Evolutionary conservation across 352 stramenopile genomes (phyloP).

Genomic region (Phytophthora tubulina): DNA sequence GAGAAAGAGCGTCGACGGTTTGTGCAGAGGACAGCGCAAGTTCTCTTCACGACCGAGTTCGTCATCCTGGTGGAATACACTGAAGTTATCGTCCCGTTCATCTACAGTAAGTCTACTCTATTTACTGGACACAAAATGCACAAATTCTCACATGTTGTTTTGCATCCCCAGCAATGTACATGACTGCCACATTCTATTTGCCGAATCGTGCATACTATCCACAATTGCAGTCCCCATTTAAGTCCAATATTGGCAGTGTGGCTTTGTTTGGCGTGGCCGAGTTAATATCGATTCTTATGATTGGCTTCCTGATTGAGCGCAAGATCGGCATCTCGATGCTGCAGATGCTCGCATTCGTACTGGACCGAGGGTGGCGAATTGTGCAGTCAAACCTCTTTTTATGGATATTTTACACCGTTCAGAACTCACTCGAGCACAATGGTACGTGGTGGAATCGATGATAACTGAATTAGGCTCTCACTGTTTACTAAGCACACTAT

Average conservation of each 20-base stretch:
- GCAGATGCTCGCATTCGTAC: conserved; percentile 30
- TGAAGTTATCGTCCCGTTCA: conserved; percentile 38
- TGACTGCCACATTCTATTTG: conserved; percentile 17
- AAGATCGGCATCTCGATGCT: conserved; percentile 25
- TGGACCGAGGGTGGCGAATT: conserved; percentile 13
- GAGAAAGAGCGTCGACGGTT: conserved; percentile 17
- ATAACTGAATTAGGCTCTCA: too few relatives aligned
- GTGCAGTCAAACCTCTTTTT: conserved; percentile 32
- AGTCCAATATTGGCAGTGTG: conserved; percentile 9
- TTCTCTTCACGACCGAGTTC: conserved; percentile 43
- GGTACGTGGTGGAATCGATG: neutral
- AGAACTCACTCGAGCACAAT: conserved; percentile 33
- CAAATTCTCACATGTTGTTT: neutral
- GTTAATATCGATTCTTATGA: conserved; percentile 10
- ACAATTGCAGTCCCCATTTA: conserved; percentile 14
- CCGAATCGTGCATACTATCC: conserved; percentile 26
- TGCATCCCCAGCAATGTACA: conserved; percentile 7
- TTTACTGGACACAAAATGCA: neutral
- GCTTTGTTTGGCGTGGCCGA: conserved; percentile 19
- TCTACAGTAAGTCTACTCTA: conserved; percentile 34
- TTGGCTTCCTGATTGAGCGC: conserved; percentile 13
- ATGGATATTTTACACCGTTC: conserved; percentile 36
- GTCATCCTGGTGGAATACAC: conserved; percentile 41
- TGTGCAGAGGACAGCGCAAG: conserved; percentile 22
- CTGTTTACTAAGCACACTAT: neutral